phyloP scores from a whole-genome alignment of 495 filamentous ascomycete genomes.

The Trichoderma virens region DNA sequence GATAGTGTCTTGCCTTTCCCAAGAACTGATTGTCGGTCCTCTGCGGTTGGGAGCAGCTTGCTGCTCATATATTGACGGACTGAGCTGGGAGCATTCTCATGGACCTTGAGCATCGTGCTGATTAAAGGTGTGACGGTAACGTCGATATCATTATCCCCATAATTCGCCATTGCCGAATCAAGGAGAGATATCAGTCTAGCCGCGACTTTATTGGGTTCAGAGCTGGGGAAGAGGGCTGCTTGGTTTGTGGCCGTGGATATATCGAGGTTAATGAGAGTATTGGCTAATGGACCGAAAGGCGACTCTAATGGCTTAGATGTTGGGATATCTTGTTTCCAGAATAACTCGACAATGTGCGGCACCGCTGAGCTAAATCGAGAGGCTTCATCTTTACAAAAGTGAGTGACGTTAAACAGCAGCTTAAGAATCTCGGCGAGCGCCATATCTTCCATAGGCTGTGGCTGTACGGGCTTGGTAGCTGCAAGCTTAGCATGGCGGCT shows the following conservation, averaged over 20 bases:
- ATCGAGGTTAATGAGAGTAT: constrained; percentile 72
- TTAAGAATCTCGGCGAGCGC: constrained; percentile 81
- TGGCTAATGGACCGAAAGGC: constrained; percentile 56
- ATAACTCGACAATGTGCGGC: constrained; percentile 63
- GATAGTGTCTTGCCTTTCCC: constrained; percentile 68
- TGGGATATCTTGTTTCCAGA: constrained; percentile 37
- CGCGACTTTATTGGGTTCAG: constrained; percentile 51
- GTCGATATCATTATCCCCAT: constrained; percentile 62
- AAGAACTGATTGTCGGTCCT: constrained; percentile 69
- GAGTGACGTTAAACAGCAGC: constrained; percentile 79
- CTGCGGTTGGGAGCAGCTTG: constrained; percentile 64
- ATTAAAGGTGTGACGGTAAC: constrained; percentile 59
- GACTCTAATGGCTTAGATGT: constrained; percentile 32
- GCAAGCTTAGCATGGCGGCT: constrained; percentile 48
- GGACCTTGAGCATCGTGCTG: constrained; percentile 60
- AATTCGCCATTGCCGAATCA: constrained; percentile 51
- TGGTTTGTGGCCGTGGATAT: constrained; percentile 36
- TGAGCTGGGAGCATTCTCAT: constrained; percentile 60
- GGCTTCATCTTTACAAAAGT: constrained; percentile 55
- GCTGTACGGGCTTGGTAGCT: constrained; percentile 19
- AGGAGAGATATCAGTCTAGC: constrained; percentile 68
- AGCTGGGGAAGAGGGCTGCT: constrained; percentile 57
- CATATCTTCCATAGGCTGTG: constrained; percentile 63
- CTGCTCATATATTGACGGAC: constrained; percentile 54
- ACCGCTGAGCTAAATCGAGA: constrained; percentile 58